Evolutionary conservation across 2,329 filamentous ascomycete species (phyloP), one percentile per base, ranked within the genome.

Genomic region (Coniochaeta prunicola): DNA sequence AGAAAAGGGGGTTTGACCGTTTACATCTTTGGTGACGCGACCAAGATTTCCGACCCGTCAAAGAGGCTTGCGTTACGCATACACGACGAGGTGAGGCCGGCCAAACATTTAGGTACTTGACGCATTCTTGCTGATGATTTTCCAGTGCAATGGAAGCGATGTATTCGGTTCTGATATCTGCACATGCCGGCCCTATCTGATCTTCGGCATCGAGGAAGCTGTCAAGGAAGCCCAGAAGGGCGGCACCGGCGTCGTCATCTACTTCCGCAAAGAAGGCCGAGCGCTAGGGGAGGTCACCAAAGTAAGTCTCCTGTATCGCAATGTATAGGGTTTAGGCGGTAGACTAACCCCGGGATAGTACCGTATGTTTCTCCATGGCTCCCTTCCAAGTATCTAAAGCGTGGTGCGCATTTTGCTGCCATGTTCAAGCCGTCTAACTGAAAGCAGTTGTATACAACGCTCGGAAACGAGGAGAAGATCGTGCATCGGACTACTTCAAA

Each of bases 151-250:
- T 70, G 94, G 94, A 59, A 96, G 90, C 71, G 94, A 99, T 74
- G 94, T 97, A 48, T 99, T 97, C 72, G 92, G 93, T 61, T 96
- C 92, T 21, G 94, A 99, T 71, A 99, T 97, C 69, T 97, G 94
- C 77, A 97, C 94, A 12, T 97, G 93, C 74, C 84, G 91, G 59
- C 94, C 94, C 17, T 97, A 97, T 71, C 85, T 97, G 59, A 96
- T 96, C 69, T 97, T 96, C 71, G 94, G 94, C 61, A 96, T 99
- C 62, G 92, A 96, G 69, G 94, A 99, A 74, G 94, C 94, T 13
- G 93, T 99, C 66, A 96, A 96, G 69, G 92, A 97, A 75, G 94
- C 94, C 12, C 94, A 97, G 71, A 91, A 89, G 59, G 93, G 93
- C 57, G 93, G 93, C 54, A 93, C 89, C 66, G 93, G 93, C 59